A percentile compares a stretch with the other conserved stretches of the same genome.
Evolutionary conservation across 2,329 filamentous ascomycete species (phyloP).

Genomic region (Canariomyces notabilis): DNA sequence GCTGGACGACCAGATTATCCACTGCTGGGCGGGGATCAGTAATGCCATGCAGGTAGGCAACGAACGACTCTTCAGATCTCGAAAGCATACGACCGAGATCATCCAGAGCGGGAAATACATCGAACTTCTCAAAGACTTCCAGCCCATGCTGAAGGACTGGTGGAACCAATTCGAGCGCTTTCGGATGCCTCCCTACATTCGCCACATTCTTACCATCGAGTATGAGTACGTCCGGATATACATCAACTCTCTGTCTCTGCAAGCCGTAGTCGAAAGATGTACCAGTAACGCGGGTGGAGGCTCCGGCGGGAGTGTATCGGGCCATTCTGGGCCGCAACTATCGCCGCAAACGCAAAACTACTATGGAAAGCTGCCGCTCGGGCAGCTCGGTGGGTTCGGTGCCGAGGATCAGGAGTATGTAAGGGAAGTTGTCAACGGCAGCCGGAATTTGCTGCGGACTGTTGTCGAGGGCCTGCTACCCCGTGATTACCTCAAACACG

Average conservation of each 20-base stretch:
- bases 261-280: slow-evolving; percentile 91
- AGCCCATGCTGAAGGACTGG: slow-evolving; percentile 74
- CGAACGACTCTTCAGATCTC: slow-evolving; percentile 78
- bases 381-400: slow-evolving; percentile 59
- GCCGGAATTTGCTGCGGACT: slow-evolving; percentile 68
- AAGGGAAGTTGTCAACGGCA: slow-evolving; percentile 71
- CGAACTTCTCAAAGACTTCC: slow-evolving; percentile 72
- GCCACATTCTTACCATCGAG: slow-evolving; percentile 83
- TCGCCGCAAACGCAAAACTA: slow-evolving; percentile 62
- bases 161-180: slow-evolving; percentile 77
- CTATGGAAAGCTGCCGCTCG: slow-evolving; percentile 59
- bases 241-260: slow-evolving; percentile 86
- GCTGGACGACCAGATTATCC: slow-evolving; percentile 64
- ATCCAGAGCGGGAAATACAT: slow-evolving; percentile 84
- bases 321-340: slow-evolving; percentile 36
- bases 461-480: slow-evolving; percentile 74
- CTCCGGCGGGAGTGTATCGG: slow-evolving; percentile 30
- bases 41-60: slow-evolving; percentile 90
- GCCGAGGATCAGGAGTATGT: slow-evolving; percentile 67
- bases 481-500: slow-evolving; percentile 72
- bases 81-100: slow-evolving; percentile 81
- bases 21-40: slow-evolving; percentile 92
- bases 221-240: slow-evolving; percentile 95
- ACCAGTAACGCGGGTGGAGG: slow-evolving; percentile 62
- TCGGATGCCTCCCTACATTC: slow-evolving; percentile 58